phyloP scores from a whole-genome alignment of 371 early-diverging fungal genomes.

The Mucor irregularis region DNA sequence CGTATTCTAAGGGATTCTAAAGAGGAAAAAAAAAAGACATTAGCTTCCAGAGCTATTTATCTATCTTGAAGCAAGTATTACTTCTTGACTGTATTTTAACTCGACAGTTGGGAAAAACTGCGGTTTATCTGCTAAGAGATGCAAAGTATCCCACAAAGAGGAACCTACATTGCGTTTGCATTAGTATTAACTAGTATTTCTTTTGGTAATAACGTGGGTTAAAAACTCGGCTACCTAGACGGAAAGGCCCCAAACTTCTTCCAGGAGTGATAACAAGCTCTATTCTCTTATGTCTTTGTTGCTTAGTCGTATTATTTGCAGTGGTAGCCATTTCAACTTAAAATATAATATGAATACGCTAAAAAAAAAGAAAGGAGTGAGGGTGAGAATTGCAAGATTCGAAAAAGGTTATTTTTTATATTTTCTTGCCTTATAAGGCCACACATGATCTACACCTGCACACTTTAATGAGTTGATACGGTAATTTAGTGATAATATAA shows the following conservation, averaged over 20 bases:
- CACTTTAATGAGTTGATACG: too few species aligned
- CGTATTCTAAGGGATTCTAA: conserved; percentile 60
- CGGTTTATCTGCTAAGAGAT: conserved; percentile 50
- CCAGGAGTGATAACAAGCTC: conserved; percentile 59
- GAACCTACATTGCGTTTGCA: conserved; percentile 39
- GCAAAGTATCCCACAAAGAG: conserved; percentile 58
- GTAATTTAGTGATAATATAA: too few species aligned
- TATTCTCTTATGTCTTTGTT: conserved; percentile 35
- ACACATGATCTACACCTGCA: too few species aligned
- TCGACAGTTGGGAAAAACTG: conserved; percentile 65
- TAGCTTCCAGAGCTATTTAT: neutral
- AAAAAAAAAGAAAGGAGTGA: neutral
- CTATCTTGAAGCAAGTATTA: conserved; percentile 14
- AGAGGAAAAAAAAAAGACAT: neutral
- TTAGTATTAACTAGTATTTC: neutral
- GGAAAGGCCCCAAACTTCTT: conserved; percentile 58
- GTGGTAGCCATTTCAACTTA: neutral
- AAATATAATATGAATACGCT: neutral
- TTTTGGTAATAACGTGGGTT: too few species aligned
- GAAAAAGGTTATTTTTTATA: too few species aligned
- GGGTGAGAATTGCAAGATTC: conserved; percentile 5
- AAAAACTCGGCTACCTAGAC: conserved; percentile 46
- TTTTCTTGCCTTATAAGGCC: too few species aligned
- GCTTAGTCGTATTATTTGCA: neutral
- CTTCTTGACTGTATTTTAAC: conserved; percentile 66